These are phyloP conservation scores for Nemania sp. DNA, from an alignment of 2,329 filamentous ascomycete genomes.

Conservation along the genomic window DNA sequence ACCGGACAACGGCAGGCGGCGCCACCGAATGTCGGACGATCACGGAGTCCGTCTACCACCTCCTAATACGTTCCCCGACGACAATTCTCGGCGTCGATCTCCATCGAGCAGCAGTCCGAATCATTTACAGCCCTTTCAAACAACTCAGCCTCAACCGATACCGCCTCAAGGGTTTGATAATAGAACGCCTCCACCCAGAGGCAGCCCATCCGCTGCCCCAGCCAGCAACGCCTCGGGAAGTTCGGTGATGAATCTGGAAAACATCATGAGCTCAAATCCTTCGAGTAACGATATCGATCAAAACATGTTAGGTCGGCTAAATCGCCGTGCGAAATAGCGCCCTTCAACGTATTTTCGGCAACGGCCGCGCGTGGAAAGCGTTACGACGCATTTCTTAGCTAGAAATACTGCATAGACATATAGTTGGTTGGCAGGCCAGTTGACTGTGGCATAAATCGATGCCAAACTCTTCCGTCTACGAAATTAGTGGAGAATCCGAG, in stretches of 20 bases:
- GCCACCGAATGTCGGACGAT: slow-evolving; percentile 44
- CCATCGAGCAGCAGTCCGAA: slow-evolving; percentile 57
- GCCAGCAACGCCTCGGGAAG: slow-evolving; percentile 43
- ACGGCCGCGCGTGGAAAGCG: neutral
- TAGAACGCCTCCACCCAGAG: slow-evolving; percentile 46
- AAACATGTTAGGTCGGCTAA: slow-evolving; percentile 58
- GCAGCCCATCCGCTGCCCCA: slow-evolving; percentile 44
- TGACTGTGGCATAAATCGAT: neutral
- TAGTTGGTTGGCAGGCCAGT: slow-evolving; percentile 28
- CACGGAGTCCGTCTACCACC: slow-evolving; percentile 51
- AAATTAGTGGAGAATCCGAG: neutral
- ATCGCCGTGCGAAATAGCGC: slow-evolving; percentile 40
- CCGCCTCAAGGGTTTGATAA: slow-evolving; percentile 42
- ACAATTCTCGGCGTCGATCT: slow-evolving; percentile 56
- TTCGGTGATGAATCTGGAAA: slow-evolving; percentile 60
- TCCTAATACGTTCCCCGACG: slow-evolving; percentile 50
- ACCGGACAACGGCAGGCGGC: slow-evolving; percentile 41
- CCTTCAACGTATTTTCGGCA: neutral
- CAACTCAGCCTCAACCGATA: slow-evolving; percentile 37
- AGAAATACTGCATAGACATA: slow-evolving; percentile 22
- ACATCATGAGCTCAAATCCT: slow-evolving; percentile 50
- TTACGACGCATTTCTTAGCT: neutral
- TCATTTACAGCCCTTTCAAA: slow-evolving; percentile 46
- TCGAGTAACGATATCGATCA: slow-evolving; percentile 57
- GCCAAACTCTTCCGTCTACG: neutral